Evolutionary conservation across 2,329 filamentous ascomycete genomes (phyloP).

Genomic region (Colletotrichum sp.): DNA sequence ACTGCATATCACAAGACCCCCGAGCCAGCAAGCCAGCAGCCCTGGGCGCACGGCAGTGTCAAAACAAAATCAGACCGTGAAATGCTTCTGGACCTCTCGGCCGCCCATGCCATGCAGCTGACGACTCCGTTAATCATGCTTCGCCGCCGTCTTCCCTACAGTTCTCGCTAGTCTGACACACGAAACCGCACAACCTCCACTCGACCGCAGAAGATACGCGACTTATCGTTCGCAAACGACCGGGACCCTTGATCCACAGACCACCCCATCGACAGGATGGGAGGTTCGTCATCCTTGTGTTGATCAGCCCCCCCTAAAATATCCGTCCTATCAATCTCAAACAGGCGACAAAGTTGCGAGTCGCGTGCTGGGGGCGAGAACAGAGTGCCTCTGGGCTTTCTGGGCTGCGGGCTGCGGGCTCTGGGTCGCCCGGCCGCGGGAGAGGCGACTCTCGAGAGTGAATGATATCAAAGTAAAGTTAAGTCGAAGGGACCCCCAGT

Average conservation of each 20-base stretch:
- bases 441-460: slow-evolving; percentile 8
- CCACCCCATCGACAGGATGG: slow-evolving; percentile 15
- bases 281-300: slow-evolving; percentile 33
- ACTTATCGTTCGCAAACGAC: slow-evolving; percentile 16
- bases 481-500: slow-evolving; percentile 10
- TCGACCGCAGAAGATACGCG: slow-evolving; percentile 18
- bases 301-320: slow-evolving; percentile 51
- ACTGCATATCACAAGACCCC: neutral
- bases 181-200: slow-evolving; percentile 23
- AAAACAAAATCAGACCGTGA: slow-evolving; percentile 6
- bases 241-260: slow-evolving; percentile 27
- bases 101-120: slow-evolving; percentile 10
- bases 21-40: neutral
- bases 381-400: slow-evolving; percentile 2
- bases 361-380: slow-evolving; percentile 20
- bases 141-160: slow-evolving; percentile 20
- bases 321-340: slow-evolving; percentile 59
- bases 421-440: neutral
- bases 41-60: slow-evolving; percentile 20
- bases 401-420: neutral
- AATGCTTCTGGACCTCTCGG: slow-evolving; percentile 3
- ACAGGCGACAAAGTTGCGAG: slow-evolving; percentile 35
- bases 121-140: slow-evolving; percentile 23
- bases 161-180: slow-evolving; percentile 24
- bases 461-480: slow-evolving; percentile 20